Conservation (phyloP, 148 eudicot species). For the Nepenthes gracilis region DNA sequence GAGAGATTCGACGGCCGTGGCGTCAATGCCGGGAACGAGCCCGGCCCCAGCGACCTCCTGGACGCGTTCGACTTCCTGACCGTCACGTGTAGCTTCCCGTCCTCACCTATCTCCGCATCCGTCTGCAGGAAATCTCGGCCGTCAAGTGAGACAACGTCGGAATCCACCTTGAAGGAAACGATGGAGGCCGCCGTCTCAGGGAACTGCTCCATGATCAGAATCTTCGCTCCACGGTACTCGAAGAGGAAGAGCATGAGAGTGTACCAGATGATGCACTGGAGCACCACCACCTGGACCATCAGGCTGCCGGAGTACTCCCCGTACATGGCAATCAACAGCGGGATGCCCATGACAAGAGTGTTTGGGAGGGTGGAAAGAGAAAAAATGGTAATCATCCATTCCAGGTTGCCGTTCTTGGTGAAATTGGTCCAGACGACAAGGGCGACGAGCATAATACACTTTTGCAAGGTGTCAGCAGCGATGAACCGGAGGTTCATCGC, state of each 20-base stretch:
- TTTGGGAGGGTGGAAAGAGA: conserved; percentile 66
- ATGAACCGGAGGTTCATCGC: conserved; percentile 56
- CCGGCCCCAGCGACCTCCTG: conserved; percentile 41
- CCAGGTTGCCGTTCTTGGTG: conserved; percentile 40
- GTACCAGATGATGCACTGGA: conserved; percentile 79
- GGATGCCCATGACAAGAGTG: conserved; percentile 81
- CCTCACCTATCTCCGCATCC: conserved; percentile 64
- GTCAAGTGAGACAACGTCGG: conserved; percentile 74
- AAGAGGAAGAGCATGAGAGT: conserved; percentile 52
- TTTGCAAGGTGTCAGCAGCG: conserved; percentile 71
- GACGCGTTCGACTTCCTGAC: conserved; percentile 81
- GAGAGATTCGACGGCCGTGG: conserved; percentile 81
- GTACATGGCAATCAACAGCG: conserved; percentile 65
- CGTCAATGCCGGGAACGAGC: conserved; percentile 28
- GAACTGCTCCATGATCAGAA: conserved; percentile 68
- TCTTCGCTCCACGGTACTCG: conserved; percentile 71
- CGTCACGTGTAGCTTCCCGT: conserved; percentile 73
- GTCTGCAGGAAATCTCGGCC: conserved; percentile 72
- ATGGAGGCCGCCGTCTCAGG: conserved; percentile 85
- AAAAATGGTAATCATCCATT: conserved; percentile 67
- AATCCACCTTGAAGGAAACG: conserved; percentile 69
- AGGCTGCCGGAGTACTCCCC: conserved; percentile 39
- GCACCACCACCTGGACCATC: conserved; percentile 70
- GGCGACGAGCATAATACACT: conserved; percentile 36
- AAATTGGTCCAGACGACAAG: conserved; percentile 47